Conservation (phyloP, 257 asterid genomes). For the Verbascum thapsus region DNA sequence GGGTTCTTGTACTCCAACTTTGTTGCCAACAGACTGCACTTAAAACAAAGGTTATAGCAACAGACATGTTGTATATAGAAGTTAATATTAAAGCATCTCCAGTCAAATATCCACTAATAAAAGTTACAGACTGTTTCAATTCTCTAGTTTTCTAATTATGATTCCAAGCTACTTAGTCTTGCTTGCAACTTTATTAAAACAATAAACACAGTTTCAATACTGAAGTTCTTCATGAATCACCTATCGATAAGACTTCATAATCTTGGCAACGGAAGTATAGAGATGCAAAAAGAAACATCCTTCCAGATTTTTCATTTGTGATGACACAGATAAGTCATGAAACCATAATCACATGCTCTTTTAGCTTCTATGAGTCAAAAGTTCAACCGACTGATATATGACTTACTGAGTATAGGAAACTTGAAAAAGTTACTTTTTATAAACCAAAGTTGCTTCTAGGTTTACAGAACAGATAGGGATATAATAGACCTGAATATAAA, state of each 20-base stretch:
- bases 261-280: conserved; percentile 16
- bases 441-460: conserved; percentile 1
- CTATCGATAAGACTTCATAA: not conserved
- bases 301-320: conserved; percentile 7
- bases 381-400: conserved; percentile 3
- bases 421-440: not conserved
- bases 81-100: conserved; percentile 13
- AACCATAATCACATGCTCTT: conserved; percentile 5
- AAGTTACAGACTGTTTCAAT: conserved; percentile 12
- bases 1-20: conserved; percentile 93
- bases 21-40: conserved; percentile 93
- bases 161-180: conserved; percentile 6
- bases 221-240: conserved; percentile 15
- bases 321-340: conserved; percentile 2
- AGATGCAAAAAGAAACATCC: conserved; percentile 16
- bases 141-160: conserved; percentile 11
- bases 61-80: conserved; percentile 21
- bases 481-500: not conserved
- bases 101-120: conserved; percentile 13
- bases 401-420: not conserved
- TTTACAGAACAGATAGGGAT: conserved; percentile 4
- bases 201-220: conserved; percentile 2
- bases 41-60: conserved; percentile 28
- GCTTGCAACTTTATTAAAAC: conserved; percentile 13
- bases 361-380: not conserved